Evolutionary conservation across 257 asterid species (phyloP), one percentile per base, ranked within the genome.

Genomic region (Paraleonurus japonicus): DNA sequence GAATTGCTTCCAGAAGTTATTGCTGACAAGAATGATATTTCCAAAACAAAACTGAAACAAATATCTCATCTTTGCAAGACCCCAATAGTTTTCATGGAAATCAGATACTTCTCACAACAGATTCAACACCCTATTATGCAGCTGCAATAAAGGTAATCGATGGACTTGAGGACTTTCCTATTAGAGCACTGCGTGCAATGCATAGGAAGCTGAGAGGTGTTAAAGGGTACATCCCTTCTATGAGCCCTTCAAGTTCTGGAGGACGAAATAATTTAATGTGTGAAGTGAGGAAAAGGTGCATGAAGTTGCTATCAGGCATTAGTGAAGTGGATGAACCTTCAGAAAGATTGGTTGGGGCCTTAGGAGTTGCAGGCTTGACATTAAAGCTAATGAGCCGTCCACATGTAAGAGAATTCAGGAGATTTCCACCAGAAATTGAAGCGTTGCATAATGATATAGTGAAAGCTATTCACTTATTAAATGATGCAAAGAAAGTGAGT

Each of bases 391-490:
- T 80, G 69, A 75, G 84, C 60, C 39, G 43, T 70, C 80, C 87
- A 1, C 75, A 28, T 51, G 76, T 75, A 19, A 65, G 37, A 16
- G 86, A 82, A 58, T 88, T 94, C 61, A 78, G 81, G 48, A 81
- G 65, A 41, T 81, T 88, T 74, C 81, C 96, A 48, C 88, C 90
- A 3, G 87, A 88, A 78, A 73, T 81, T 26, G 90, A 77, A 76
- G 88, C 84, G n/a, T 80, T 94, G 76, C 96, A 94, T 71, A 81
- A 78, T 73, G 86, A 84, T 53, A 88, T 94, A 73, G 83, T 84
- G 19, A 88, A 76, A 84, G 91, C 92, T 79, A 82, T 89, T 66
- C 72, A 75, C 72, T 64, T 84, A 33, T 39, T 89, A 23, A 60
- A 66, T 35, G 73, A 81, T 24, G 6, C 35, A 27, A 82, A 69